Conservation (phyloP, 805 yeast species). For the Saccharomycopsis javanensis region DNA sequence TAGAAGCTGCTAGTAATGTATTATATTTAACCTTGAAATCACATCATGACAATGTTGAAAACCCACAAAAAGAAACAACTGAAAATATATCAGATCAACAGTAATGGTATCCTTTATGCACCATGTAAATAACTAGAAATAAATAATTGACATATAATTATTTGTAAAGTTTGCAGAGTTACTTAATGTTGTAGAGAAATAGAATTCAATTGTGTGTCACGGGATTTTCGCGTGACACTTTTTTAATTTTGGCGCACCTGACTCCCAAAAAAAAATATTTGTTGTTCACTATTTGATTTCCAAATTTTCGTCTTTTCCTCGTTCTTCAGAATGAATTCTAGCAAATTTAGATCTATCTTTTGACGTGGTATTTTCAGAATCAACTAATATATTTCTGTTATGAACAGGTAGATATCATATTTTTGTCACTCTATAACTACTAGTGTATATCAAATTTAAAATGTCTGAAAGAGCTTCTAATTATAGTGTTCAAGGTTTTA, state of each 20-base stretch:
- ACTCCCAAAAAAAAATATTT: not conserved
- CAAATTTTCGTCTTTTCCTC: no score
- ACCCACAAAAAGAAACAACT: conserved; percentile 1
- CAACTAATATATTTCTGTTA: no score
- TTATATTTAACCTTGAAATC: conserved; percentile 70
- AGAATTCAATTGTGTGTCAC: no score
- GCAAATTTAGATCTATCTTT: no score
- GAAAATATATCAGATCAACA: not conserved
- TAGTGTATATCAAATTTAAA: not conserved
- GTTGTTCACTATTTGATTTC: not conserved
- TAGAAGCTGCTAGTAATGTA: conserved; percentile 56
- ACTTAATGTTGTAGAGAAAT: no score
- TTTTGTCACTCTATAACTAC: not conserved
- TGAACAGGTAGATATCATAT: no score
- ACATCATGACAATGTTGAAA: conserved; percentile 27
- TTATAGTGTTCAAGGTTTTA: conserved; percentile 69
- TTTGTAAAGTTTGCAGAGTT: not conserved
- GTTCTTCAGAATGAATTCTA: no score
- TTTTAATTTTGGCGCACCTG: not conserved
- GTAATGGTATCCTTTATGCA: not conserved
- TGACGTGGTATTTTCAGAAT: not conserved
- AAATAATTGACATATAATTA: not conserved
- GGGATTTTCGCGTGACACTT: no score
- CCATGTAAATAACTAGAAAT: not conserved
- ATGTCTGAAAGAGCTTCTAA: conserved; percentile 29